These are phyloP conservation scores for Akanthomyces dipterigenus DNA, from an alignment of 2,329 filamentous ascomycete genomes.

Conservation along the genomic window DNA sequence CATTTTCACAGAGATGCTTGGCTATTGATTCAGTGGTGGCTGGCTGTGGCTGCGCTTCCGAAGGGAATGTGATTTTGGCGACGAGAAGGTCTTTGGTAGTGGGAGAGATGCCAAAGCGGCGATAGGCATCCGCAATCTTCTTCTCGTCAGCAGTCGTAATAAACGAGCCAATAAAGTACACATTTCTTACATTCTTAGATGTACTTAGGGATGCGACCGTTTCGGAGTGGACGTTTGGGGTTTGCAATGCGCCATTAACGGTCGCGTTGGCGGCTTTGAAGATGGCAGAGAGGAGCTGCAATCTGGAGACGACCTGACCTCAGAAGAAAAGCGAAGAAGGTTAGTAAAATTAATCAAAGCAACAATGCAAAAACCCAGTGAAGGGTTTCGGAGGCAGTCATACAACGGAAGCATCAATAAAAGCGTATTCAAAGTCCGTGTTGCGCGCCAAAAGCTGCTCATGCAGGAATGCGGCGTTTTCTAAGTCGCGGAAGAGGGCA, in stretches of 20 bases:
- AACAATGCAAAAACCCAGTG: too few species aligned
- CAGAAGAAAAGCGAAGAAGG: not conserved
- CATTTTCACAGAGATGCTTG: slow-evolving; percentile 51
- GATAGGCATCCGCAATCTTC: slow-evolving; percentile 87
- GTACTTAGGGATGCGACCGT: slow-evolving; percentile 74
- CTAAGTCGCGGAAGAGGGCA: slow-evolving; percentile 67
- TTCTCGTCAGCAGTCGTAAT: not conserved
- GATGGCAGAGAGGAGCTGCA: slow-evolving; percentile 67
- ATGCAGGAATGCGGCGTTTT: slow-evolving; percentile 72
- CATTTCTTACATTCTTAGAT: slow-evolving; percentile 64
- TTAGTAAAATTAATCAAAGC: not conserved
- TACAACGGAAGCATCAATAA: slow-evolving; percentile 80
- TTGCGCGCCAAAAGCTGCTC: slow-evolving; percentile 82
- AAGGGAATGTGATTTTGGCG: slow-evolving; percentile 64
- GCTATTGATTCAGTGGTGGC: slow-evolving; percentile 41
- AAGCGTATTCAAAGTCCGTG: slow-evolving; percentile 81
- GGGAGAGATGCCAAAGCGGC: slow-evolving; percentile 74
- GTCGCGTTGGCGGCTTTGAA: slow-evolving; percentile 70
- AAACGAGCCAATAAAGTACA: not conserved
- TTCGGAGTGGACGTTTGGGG: slow-evolving; percentile 83
- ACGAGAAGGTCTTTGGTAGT: slow-evolving; percentile 67
- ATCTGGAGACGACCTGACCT: slow-evolving; percentile 61
- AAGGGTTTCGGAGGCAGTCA: not conserved
- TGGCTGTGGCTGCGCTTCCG: slow-evolving; percentile 34
- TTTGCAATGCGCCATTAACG: slow-evolving; percentile 57